These are phyloP conservation scores for Seminavis robusta DNA, from an alignment of 108 stramenopile genomes.

Conservation along the genomic window DNA sequence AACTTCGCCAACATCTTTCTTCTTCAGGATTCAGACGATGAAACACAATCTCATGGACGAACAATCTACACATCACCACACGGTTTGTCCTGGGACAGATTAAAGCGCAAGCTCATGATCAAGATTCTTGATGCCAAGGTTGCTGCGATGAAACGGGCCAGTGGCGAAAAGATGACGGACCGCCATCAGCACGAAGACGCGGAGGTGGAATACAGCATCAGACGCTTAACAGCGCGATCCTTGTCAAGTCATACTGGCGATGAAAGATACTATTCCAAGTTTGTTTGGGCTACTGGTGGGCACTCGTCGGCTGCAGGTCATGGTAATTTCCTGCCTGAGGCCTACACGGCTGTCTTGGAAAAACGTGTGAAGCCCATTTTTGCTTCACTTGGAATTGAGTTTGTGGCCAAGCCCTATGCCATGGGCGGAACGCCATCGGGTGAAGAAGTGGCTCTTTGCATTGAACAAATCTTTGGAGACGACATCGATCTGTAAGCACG, in stretches of 20 bases:
- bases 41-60: no score
- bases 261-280: conserved; percentile 13
- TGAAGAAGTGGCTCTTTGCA: conserved; percentile 49
- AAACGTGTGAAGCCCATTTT: conserved; percentile 40
- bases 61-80: no score
- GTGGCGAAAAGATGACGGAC: not conserved
- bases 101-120: conserved; percentile 35
- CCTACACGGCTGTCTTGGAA: conserved; percentile 64
- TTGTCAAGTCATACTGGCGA: no score
- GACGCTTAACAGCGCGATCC: not conserved
- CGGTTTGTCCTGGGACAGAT: conserved; percentile 12
- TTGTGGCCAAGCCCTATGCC: conserved; percentile 64
- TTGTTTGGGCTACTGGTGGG: conserved; percentile 71
- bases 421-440: conserved; percentile 56
- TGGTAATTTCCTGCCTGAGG: conserved; percentile 68
- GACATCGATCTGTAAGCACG: conserved; percentile 70
- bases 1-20: no score
- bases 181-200: not conserved
- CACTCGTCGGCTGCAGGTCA: conserved; percentile 83
- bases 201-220: no score
- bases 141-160: no score
- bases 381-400: conserved; percentile 52
- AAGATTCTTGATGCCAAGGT: no score
- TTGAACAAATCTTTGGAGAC: conserved; percentile 56
- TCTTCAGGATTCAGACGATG: no score